These are phyloP conservation scores for Pleurotus tuber-regium DNA, from an alignment of 768 basidiomycete genomes.

Conservation along the genomic window DNA sequence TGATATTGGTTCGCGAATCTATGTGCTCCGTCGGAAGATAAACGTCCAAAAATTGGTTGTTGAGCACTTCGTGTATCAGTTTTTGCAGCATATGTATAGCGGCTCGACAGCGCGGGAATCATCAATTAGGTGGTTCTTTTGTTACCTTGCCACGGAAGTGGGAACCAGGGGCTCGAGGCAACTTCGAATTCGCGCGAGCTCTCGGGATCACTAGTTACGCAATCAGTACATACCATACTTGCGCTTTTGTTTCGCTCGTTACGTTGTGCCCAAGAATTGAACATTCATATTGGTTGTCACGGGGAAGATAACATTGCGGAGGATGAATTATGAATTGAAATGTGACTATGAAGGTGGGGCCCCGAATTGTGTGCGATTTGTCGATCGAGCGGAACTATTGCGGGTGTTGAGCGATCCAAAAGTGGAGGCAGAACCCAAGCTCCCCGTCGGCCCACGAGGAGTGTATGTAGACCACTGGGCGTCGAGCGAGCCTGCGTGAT, in stretches of 20 bases:
- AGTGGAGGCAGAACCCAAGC: background rate
- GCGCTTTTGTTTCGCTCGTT: conserved; percentile 4
- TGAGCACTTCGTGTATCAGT: background rate
- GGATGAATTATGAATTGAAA: background rate
- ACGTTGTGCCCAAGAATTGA: conserved; percentile 1
- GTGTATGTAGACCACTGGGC: conserved; percentile 11
- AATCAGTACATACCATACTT: conserved; percentile 1
- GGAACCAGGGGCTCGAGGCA: conserved; percentile 7
- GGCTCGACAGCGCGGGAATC: conserved; percentile 4
- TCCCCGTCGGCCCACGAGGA: background rate
- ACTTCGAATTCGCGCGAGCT: conserved; percentile 11
- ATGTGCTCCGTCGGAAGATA: background rate
- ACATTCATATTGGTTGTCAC: background rate
- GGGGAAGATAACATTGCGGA: conserved; percentile 3
- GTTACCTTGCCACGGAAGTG: conserved; percentile 9
- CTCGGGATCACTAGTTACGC: conserved; percentile 8
- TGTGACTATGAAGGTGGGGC: conserved; percentile 1
- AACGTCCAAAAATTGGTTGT: conserved; percentile 3
- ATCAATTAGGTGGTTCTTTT: conserved; percentile 4
- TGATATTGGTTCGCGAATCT: background rate
- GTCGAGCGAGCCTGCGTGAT: background rate
- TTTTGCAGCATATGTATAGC: conserved; percentile 2
- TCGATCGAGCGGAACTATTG: conserved; percentile 8
- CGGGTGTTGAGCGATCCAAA: background rate
- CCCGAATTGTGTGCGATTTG: conserved; percentile 2